Conservation (phyloP, 306 rosid genomes). For the Albizia julibrissin region DNA sequence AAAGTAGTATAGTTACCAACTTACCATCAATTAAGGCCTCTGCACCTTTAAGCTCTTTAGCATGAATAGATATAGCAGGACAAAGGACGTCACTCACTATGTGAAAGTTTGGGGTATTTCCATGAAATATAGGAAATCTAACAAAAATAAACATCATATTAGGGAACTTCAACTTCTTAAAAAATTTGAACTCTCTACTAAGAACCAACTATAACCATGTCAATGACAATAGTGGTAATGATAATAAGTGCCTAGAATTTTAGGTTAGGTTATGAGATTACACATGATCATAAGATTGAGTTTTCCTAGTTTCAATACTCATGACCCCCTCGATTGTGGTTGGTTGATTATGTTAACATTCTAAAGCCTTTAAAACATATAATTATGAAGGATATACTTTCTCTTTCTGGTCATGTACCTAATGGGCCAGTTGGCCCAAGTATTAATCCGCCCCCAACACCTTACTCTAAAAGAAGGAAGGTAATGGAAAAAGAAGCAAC, state of each 20-base stretch:
- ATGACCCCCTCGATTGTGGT: background rate
- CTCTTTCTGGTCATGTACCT: background rate
- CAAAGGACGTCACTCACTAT: constrained; percentile 62
- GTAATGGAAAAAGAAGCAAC: too few relatives aligned
- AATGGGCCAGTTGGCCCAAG: too few relatives aligned
- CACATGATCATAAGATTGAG: background rate
- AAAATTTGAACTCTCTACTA: background rate
- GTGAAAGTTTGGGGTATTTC: constrained; percentile 54
- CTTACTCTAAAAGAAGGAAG: too few relatives aligned
- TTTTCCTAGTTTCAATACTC: background rate
- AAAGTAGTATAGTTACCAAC: constrained; percentile 53
- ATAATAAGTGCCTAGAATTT: background rate
- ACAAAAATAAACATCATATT: constrained; percentile 27
- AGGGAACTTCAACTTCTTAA: constrained; percentile 25
- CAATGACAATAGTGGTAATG: background rate
- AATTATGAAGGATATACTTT: background rate
- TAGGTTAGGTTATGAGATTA: background rate
- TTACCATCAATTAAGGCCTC: constrained; percentile 75
- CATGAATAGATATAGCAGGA: constrained; percentile 69
- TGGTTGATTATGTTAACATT: background rate
- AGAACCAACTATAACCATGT: background rate
- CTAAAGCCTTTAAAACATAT: background rate
- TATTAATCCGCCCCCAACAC: too few relatives aligned
- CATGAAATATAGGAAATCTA: constrained; percentile 69
- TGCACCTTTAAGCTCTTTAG: constrained; percentile 63